Base-by-base conservation (phyloP, 768 basidiomycete genomes). In the Sutorius australiensis region DNA sequence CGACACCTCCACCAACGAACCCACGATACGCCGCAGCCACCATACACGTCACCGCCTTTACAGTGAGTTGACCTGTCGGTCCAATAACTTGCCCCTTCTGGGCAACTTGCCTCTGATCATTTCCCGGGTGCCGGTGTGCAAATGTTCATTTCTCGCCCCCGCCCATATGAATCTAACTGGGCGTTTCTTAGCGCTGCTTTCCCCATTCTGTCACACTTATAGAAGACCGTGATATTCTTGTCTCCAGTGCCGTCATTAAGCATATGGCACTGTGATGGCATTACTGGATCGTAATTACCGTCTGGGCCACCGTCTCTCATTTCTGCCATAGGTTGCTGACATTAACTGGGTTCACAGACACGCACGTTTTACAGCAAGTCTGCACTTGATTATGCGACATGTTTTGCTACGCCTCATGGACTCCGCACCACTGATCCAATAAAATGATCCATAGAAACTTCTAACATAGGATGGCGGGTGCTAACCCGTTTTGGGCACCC, bases 351-450 rank as follows among this genome's bases (percentile, higher is more conserved):
- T 36, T 46, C 58, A 27, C 42, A 50, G 37, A 17, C 33, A 31
- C 17, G 48, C 21, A 46, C 7, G 6, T 2, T 32, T 9, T 58
- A 69, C 66, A 69, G 65, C 67, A 67, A 60, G 43, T 42, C 14
- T 11, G 34, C 14, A 3, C 17, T 21, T 39, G 36, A 46, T 52
- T 46, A 55, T 50, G 42, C 17, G 19, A 19, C 39, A 30, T 12
- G 1, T 19, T 32, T 53, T 33, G 45, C 34, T 9, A 10, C 36
- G 45, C 51, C 50, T 49, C 53, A 36, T 56, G 55, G 38, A 10
- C 8, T 21, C 34, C 30, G 24, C 6, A 9, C 34, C 14, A n/a
- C 30, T 16, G 3, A 24, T 17, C 9, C 19, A 43, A 42, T 10
- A 11, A 11, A 27, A 21, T 39, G 36, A 8, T 10, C 13, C 5